A percentile compares a stretch with the other conserved stretches of the same genome.
Conservation (phyloP, 306 rosid genomes). For the Abrus pulchellus region DNA sequence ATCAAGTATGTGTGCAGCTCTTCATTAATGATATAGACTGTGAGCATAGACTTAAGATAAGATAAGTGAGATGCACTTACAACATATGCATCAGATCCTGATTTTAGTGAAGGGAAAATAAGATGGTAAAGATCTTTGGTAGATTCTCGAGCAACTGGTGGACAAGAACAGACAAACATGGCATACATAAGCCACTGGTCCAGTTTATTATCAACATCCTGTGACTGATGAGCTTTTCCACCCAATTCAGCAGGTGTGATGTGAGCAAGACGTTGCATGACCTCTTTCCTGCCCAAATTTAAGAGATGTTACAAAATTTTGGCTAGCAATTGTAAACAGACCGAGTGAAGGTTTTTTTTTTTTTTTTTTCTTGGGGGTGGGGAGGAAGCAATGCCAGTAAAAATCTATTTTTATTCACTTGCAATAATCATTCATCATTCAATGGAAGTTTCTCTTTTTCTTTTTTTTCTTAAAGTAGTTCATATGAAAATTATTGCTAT, state of each 20-base stretch:
- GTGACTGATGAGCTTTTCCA: slow-evolving; percentile 94
- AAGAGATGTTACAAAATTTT: slow-evolving; percentile 43
- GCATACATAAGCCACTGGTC: slow-evolving; percentile 99
- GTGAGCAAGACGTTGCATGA: slow-evolving; percentile 92
- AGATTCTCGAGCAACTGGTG: slow-evolving; percentile 84
- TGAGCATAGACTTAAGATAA: slow-evolving; percentile 33
- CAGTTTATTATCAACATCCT: slow-evolving; percentile 92
- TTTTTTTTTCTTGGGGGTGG: background rate
- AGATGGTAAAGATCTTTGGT: slow-evolving; percentile 93
- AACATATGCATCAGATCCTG: slow-evolving; percentile 89
- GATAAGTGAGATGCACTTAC: slow-evolving; percentile 65
- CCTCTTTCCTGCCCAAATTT: slow-evolving; percentile 78
- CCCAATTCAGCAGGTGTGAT: slow-evolving; percentile 95
- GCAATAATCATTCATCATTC: slow-evolving; percentile 9
- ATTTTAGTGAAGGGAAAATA: slow-evolving; percentile 89
- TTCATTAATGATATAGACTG: slow-evolving; percentile 39
- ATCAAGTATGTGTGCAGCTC: slow-evolving; percentile 29
- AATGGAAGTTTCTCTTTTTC: background rate
- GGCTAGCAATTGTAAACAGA: slow-evolving; percentile 29
- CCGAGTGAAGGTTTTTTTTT: background rate
- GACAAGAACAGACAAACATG: slow-evolving; percentile 94
- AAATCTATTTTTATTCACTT: background rate
- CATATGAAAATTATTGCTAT: slow-evolving; percentile 1
- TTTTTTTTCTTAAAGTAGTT: background rate
- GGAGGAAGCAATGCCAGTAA: background rate